Evolutionary conservation across 176 grass and related monocot species (phyloP).

Genomic region (Eragrostis curvula): DNA sequence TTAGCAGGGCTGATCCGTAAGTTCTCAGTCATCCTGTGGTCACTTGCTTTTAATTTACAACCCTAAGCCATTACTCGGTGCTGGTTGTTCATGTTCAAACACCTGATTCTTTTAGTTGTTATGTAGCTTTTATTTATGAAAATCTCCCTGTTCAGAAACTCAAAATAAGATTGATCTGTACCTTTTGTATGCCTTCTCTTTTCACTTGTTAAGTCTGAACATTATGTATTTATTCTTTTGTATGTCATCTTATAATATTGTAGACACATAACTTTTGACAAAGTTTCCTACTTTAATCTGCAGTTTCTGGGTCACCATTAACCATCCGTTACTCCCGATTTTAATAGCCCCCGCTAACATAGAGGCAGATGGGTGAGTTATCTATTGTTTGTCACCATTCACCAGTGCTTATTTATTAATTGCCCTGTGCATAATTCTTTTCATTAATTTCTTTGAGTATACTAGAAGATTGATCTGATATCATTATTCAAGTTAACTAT

Average conservation of each 20-base stretch:
- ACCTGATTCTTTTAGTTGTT: conserved; percentile 4
- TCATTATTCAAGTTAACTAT: conserved; percentile 12
- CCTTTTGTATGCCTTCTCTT: background rate
- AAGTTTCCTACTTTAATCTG: conserved; percentile 42
- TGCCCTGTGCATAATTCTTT: background rate
- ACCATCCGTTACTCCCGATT: conserved; percentile 54
- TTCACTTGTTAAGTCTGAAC: background rate
- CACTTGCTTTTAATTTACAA: conserved; percentile 19
- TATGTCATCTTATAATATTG: conserved; percentile 14
- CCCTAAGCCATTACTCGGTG: background rate
- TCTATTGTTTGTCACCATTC: conserved; percentile 39
- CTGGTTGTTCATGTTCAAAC: background rate
- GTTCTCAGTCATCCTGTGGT: conserved; percentile 25
- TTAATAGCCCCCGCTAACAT: conserved; percentile 54
- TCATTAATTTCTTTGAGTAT: background rate
- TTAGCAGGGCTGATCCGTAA: conserved; percentile 89
- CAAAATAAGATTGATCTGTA: conserved; percentile 4
- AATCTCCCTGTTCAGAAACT: background rate
- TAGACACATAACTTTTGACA: conserved; percentile 36
- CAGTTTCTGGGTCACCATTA: conserved; percentile 84
- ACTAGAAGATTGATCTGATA: background rate
- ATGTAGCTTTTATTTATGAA: background rate
- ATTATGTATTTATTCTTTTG: conserved; percentile 9
- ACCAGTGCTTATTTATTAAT: conserved; percentile 14
- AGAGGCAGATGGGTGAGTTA: conserved; percentile 67